Evolutionary conservation across 495 filamentous ascomycete species (phyloP).

Genomic region (Oleoguttula mirabilis): DNA sequence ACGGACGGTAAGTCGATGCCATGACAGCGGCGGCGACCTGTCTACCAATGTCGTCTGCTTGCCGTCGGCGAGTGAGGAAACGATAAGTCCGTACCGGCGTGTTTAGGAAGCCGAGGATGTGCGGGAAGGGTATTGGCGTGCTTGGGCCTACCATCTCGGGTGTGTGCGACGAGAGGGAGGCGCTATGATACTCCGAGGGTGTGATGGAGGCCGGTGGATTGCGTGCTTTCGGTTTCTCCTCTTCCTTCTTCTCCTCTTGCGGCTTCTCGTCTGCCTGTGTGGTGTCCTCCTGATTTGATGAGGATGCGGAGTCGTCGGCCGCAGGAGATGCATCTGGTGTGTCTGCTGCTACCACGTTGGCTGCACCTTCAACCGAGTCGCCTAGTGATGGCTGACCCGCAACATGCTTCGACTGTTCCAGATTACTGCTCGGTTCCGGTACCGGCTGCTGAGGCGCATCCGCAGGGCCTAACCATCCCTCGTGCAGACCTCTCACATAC

Average conservation of each 20-base stretch:
- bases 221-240: constrained; percentile 42
- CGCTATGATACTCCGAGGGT: constrained; percentile 52
- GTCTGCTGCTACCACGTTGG: constrained; percentile 21
- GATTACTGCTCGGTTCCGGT: constrained; percentile 6
- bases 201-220: constrained; percentile 53
- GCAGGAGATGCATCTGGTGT: not conserved
- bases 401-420: constrained; percentile 4
- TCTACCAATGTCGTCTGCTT: constrained; percentile 83
- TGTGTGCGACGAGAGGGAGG: constrained; percentile 44
- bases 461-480: constrained; percentile 89
- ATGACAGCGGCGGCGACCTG: constrained; percentile 77
- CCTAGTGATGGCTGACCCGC: constrained; percentile 21
- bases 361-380: constrained; percentile 18
- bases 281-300: not conserved
- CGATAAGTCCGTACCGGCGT: constrained; percentile 77
- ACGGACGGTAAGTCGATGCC: constrained; percentile 42
- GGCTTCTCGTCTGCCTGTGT: constrained; percentile 10
- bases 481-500: constrained; percentile 83
- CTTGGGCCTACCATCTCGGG: constrained; percentile 54
- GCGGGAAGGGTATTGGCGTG: constrained; percentile 64
- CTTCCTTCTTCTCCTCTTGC: constrained; percentile 32
- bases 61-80: constrained; percentile 71
- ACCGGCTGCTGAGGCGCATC: constrained; percentile 34
- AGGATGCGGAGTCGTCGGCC: constrained; percentile 2
- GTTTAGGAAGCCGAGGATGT: constrained; percentile 87